A percentile compares a stretch with the other conserved stretches of the same genome.
phyloP scores from a whole-genome alignment of 2,329 filamentous ascomycete genomes.

The Aspergillus oerlinghausenensis region DNA sequence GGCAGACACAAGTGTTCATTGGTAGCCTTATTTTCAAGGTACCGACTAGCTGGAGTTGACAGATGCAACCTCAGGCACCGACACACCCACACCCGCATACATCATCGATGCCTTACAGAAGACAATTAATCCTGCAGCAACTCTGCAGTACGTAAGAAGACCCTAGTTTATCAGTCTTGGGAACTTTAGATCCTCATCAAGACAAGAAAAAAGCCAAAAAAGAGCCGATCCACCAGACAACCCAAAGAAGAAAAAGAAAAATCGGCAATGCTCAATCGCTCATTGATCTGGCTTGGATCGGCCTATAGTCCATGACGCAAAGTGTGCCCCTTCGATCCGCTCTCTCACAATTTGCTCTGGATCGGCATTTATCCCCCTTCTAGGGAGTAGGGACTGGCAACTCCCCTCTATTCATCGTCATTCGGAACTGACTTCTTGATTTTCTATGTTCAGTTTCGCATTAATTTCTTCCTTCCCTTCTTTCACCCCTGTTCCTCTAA shows the following conservation, averaged over 20 bases:
- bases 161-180: neutral
- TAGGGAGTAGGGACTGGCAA: neutral
- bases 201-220: neutral
- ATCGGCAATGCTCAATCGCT: neutral
- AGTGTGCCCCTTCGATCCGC: neutral
- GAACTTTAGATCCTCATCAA: neutral
- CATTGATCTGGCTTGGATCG: neutral
- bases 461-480: neutral
- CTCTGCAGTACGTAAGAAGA: neutral
- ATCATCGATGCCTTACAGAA: neutral
- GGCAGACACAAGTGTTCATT: neutral
- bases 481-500: constrained; percentile 2
- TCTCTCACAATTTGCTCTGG: constrained; percentile 2
- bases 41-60: neutral
- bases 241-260: neutral
- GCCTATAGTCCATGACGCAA: constrained; percentile 4
- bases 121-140: neutral
- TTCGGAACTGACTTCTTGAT: neutral
- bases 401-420: neutral
- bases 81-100: neutral
- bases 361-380: neutral
- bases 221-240: neutral
- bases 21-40: neutral
- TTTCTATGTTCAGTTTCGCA: constrained; percentile 6
- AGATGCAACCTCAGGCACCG: neutral